These are phyloP conservation scores for Sanghuangporus baumii DNA, from an alignment of 1,284 basidiomycete genomes.

Conservation along the genomic window DNA sequence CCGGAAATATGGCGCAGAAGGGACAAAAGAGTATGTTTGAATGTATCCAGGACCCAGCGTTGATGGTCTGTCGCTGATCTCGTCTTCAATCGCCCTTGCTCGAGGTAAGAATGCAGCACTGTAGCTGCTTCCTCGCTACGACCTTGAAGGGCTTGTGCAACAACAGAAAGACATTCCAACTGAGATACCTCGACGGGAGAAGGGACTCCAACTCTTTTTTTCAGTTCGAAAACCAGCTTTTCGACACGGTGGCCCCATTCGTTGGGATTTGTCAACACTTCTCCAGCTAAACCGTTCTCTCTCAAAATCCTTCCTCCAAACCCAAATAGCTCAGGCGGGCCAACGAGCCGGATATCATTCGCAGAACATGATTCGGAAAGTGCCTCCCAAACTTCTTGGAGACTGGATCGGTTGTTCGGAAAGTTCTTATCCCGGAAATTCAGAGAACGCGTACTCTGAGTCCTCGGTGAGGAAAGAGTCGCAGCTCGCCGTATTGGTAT, in stretches of 20 bases:
- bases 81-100: neutral
- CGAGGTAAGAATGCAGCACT: neutral
- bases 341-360: neutral
- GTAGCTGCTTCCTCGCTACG: neutral
- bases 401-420: neutral
- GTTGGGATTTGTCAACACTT: neutral
- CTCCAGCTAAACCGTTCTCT: neutral
- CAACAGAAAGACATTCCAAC: neutral
- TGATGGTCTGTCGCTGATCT: neutral
- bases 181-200: neutral
- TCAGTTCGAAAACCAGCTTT: neutral
- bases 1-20: constrained; percentile 1
- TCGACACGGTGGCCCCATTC: constrained; percentile 3
- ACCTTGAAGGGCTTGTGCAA: constrained; percentile 2
- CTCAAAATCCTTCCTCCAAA: neutral
- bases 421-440: neutral
- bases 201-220: neutral
- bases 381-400: constrained; percentile 2
- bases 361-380: neutral
- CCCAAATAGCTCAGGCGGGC: neutral
- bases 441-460: neutral
- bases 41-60: constrained; percentile 2
- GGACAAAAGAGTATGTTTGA: constrained; percentile 1
- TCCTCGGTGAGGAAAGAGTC: neutral
- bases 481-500: constrained; percentile 11